Evolutionary conservation across 2,329 filamentous ascomycete species (phyloP), one percentile per base, ranked within the genome.

Genomic region (Nothophaeocryptopus gaeumannii): DNA sequence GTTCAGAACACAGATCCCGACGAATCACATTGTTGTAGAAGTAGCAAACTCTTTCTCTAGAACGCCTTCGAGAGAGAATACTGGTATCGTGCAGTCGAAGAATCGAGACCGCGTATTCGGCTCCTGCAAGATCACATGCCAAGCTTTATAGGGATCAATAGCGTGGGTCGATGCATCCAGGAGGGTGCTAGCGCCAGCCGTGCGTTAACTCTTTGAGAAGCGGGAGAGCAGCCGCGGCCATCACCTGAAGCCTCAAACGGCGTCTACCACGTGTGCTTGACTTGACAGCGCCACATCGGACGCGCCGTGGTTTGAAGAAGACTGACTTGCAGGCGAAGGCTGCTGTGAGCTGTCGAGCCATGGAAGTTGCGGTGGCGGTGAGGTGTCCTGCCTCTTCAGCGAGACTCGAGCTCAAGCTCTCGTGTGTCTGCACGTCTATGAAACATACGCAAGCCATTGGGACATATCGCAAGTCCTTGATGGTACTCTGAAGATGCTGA

Each of bases 71-170:
- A 35, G 38, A n/a, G 12, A 12, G 11, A 34, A 12, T 7, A 13
- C 37, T 33, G 43, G 37, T 43, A 34, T 38, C 8, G 11, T 26
- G 11, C 31, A 31, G 31, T 4, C 16, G 7, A 39, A 38, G 39
- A 26, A 39, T 48, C 38, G 33, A 48, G 45, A 38, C 32, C 45
- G 32, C 11, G 30, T 47, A 16, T 31, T 30, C 14, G 32, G 15
- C 14, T 40, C 14, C 15, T 12, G 12, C 20, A 26, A 42, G 29
- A 42, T 33, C 26, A 7, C 10, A 20, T 13, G 39, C 45, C 39
- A 48, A 48, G 45, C 45, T 31, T 43, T 31, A 20, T 42, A 38
- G 39, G 39, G 32, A 48, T 29, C 45, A 42, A 14, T 42, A 42
- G 39, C 33, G 45, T 11, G 39, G 13, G 9, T 12, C 29, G 16